A percentile compares a stretch with the other conserved stretches of the same genome.
These are phyloP conservation scores for Rhynchosporium secalis DNA, from an alignment of 2,329 filamentous ascomycete species.

Conservation along the genomic window DNA sequence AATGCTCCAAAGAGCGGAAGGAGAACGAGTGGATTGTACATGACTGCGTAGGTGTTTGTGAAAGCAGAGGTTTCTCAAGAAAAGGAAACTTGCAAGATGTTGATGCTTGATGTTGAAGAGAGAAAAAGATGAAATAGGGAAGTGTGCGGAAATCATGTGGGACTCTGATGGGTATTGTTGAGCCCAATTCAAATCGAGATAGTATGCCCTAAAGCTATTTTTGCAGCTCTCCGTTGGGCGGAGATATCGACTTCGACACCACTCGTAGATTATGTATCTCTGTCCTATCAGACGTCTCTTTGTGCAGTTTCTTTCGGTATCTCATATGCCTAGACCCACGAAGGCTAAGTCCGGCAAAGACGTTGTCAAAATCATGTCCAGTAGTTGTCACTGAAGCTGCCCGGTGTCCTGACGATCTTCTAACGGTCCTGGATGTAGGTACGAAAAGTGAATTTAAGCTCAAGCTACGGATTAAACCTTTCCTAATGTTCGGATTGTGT, in stretches of 20 bases:
- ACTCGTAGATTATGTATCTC: neutral
- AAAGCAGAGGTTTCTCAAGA: neutral
- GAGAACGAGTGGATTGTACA: neutral
- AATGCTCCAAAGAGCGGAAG: constrained; percentile 6
- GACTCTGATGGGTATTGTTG: neutral
- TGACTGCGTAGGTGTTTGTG: neutral
- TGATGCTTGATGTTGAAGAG: neutral
- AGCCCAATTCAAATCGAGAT: neutral
- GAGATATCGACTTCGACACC: neutral
- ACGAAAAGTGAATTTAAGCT: neutral
- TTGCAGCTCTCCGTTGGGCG: neutral
- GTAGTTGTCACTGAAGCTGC: neutral
- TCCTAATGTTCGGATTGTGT: neutral
- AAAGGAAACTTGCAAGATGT: neutral
- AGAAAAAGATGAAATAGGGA: neutral
- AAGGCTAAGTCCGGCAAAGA: neutral
- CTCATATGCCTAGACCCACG: neutral
- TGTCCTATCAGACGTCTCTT: no score
- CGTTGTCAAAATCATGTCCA: neutral
- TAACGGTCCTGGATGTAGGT: neutral
- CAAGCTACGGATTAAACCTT: neutral
- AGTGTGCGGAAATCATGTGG: neutral
- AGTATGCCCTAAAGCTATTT: constrained; percentile 1
- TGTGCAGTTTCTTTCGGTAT: neutral
- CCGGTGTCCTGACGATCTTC: constrained; percentile 1